These are phyloP conservation scores for Jamesozyma gamospora DNA, from an alignment of 805 yeast genomes.

Conservation along the genomic window DNA sequence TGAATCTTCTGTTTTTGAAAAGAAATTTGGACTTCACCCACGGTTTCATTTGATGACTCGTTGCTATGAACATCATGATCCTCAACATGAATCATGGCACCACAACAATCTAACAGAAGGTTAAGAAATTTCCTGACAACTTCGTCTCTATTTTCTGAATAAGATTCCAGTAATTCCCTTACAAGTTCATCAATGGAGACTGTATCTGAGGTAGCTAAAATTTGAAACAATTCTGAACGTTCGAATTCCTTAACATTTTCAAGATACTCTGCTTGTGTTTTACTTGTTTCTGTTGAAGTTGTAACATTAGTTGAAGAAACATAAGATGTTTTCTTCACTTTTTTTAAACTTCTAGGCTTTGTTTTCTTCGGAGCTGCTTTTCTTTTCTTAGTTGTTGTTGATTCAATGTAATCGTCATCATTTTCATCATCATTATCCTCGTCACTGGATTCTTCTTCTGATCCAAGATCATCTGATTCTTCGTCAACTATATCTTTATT, in stretches of 20 bases:
- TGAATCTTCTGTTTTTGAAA: slow-evolving; percentile 53
- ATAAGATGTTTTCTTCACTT: slow-evolving; percentile 3
- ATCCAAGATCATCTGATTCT: slow-evolving; percentile 13
- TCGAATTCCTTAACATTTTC: slow-evolving; percentile 36
- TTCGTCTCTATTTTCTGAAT: slow-evolving; percentile 32
- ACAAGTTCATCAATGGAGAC: slow-evolving; percentile 43
- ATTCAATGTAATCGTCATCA: slow-evolving; percentile 22
- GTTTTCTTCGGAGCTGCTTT: slow-evolving; percentile 1
- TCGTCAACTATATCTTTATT: not conserved
- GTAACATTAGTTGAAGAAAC: not conserved
- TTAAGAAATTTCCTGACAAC: slow-evolving; percentile 60
- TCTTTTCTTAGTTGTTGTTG: slow-evolving; percentile 7
- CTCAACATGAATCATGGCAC: slow-evolving; percentile 56
- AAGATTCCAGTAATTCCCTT: slow-evolving; percentile 48
- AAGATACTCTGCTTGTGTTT: slow-evolving; percentile 25
- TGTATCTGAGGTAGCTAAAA: slow-evolving; percentile 39
- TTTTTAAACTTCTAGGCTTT: not conserved
- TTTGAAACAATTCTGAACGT: slow-evolving; percentile 41
- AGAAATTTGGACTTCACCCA: slow-evolving; percentile 57
- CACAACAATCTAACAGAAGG: slow-evolving; percentile 58
- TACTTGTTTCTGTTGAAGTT: slow-evolving; percentile 3
- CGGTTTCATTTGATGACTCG: slow-evolving; percentile 64
- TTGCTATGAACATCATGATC: slow-evolving; percentile 65
- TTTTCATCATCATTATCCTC: slow-evolving; percentile 3
- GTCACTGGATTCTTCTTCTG: slow-evolving; percentile 3